phyloP scores from a whole-genome alignment of 1,284 basidiomycete genomes.

The Salmacisia buchloeana region DNA sequence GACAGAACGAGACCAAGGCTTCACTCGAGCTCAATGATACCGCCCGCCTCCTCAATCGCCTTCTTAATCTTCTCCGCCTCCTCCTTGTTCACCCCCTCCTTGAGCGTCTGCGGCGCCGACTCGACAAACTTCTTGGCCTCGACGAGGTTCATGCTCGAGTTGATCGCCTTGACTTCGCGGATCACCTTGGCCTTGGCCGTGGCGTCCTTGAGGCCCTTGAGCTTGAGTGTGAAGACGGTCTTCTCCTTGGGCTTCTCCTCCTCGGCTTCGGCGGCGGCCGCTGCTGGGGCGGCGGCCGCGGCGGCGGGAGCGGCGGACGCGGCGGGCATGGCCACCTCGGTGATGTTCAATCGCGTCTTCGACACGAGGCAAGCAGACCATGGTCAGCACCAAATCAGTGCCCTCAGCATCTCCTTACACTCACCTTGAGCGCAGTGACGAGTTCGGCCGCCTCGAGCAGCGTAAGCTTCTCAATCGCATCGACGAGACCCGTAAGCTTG shows the following conservation, averaged over 20 bases:
- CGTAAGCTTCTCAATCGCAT: conserved; percentile 84
- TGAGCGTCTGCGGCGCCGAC: conserved; percentile 84
- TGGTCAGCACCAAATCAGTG: no score
- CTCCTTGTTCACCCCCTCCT: conserved; percentile 94
- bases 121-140: conserved; percentile 99
- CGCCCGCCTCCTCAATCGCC: conserved; percentile 82
- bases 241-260: conserved; percentile 98
- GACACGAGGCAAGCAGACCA: not conserved
- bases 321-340: conserved; percentile 90
- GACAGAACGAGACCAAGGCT: no score
- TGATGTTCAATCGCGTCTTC: conserved; percentile 88
- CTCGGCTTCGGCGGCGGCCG: conserved; percentile 55
- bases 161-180: conserved; percentile 82
- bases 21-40: conserved; percentile 63
- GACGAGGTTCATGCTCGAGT: conserved; percentile 44
- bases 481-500: conserved; percentile 76
- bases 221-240: conserved; percentile 88
- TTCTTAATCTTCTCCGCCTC: conserved; percentile 95
- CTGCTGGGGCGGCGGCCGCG: conserved; percentile 54
- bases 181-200: conserved; percentile 82
- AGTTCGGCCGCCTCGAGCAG: conserved; percentile 96
- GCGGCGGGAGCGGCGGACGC: conserved; percentile 57
- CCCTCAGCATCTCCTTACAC: conserved; percentile 18
- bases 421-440: conserved; percentile 80
- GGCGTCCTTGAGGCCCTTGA: conserved; percentile 43